Percentiles rank a stretch among this genome's conserved stretches.
phyloP scores from a whole-genome alignment of 805 yeast genomes.

The Ogataea ramenticola region DNA sequence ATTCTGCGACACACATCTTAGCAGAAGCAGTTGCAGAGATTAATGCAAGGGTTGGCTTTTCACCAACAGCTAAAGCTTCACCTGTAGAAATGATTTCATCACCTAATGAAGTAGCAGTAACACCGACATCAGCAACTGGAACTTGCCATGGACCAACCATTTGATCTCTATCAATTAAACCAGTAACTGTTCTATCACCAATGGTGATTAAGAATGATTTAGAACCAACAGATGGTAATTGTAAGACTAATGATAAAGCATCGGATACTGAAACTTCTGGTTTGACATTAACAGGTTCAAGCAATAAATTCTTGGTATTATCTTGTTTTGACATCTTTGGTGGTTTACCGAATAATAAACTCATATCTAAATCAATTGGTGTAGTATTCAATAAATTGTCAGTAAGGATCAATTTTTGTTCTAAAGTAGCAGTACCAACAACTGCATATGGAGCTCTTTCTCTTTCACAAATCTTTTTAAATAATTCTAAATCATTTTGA shows the following conservation, averaged over 20 bases:
- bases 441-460: slow-evolving; percentile 96
- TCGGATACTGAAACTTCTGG: slow-evolving; percentile 39
- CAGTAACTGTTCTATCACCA: slow-evolving; percentile 97
- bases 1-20: slow-evolving; percentile 92
- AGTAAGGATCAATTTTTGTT: slow-evolving; percentile 71
- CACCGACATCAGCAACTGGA: slow-evolving; percentile 98
- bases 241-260: slow-evolving; percentile 75
- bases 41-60: slow-evolving; percentile 84
- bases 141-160: slow-evolving; percentile 99
- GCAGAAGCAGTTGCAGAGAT: slow-evolving; percentile 89
- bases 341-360: slow-evolving; percentile 90
- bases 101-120: slow-evolving; percentile 86
- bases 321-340: slow-evolving; percentile 88
- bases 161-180: slow-evolving; percentile 94
- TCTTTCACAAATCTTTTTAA: slow-evolving; percentile 78
- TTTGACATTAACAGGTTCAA: slow-evolving; percentile 29
- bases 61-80: slow-evolving; percentile 98
- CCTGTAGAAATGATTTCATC: slow-evolving; percentile 68
- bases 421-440: slow-evolving; percentile 89
- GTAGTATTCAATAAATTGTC: slow-evolving; percentile 73
- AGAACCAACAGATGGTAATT: slow-evolving; percentile 90
- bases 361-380: slow-evolving; percentile 95
- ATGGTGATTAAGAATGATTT: slow-evolving; percentile 94
- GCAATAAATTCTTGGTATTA: slow-evolving; percentile 48
- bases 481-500: slow-evolving; percentile 62